These are phyloP conservation scores for Saraca asoca DNA, from an alignment of 331 rosid genomes.

Conservation along the genomic window DNA sequence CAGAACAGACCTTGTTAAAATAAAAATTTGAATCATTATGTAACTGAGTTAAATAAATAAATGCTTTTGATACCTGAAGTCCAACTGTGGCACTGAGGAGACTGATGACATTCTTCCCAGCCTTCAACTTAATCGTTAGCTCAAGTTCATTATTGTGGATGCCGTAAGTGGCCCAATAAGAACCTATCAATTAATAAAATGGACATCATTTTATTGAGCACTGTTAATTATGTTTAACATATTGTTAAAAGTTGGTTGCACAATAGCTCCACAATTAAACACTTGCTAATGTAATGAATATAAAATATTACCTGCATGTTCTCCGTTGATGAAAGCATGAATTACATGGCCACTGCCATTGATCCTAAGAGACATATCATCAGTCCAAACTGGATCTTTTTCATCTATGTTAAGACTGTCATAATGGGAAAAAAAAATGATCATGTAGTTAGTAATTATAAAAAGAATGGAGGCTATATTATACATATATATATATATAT, in stretches of 20 bases:
- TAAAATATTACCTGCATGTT: constrained; percentile 42
- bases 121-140: constrained; percentile 22
- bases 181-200: constrained; percentile 1
- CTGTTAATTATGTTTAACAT: neutral
- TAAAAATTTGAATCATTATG: no score
- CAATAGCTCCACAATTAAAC: no score
- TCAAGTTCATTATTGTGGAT: constrained; percentile 27
- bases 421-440: neutral
- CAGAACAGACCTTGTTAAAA: neutral
- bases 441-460: neutral
- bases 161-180: constrained; percentile 39
- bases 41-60: neutral
- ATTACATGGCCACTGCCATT: constrained; percentile 53
- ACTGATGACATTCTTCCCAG: constrained; percentile 34
- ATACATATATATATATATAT: no score
- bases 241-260: no score
- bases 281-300: no score
- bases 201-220: no score
- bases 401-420: constrained; percentile 39
- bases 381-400: constrained; percentile 52
- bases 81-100: constrained; percentile 51
- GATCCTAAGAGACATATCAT: constrained; percentile 43
- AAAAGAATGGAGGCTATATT: neutral
- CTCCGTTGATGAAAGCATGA: constrained; percentile 57
- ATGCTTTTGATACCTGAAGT: constrained; percentile 27